Evolutionary conservation across 2,329 filamentous ascomycete species (phyloP).

Genomic region (Biscogniauxia sp.): DNA sequence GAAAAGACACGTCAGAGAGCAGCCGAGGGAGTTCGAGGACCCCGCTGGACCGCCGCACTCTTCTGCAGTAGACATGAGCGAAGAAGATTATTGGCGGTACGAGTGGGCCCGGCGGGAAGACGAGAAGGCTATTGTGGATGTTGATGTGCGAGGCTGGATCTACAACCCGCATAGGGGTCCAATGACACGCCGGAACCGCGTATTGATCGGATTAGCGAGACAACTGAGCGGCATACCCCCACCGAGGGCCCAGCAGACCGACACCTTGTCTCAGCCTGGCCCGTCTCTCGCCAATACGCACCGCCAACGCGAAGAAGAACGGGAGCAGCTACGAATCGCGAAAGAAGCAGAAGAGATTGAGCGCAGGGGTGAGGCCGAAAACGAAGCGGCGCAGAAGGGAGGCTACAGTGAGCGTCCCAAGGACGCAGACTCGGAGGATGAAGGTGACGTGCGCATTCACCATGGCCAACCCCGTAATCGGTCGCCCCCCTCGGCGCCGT

Average conservation of each 20-base stretch:
- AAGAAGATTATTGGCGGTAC: constrained; percentile 72
- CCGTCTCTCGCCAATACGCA: constrained; percentile 32
- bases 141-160: constrained; percentile 94
- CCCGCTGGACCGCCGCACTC: constrained; percentile 39
- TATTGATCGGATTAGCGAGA: constrained; percentile 82
- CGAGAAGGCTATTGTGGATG: constrained; percentile 82
- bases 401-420: constrained; percentile 68
- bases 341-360: constrained; percentile 77
- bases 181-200: constrained; percentile 80
- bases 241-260: constrained; percentile 46
- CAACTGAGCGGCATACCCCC: constrained; percentile 84
- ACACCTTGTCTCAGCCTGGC: constrained; percentile 16
- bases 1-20: constrained; percentile 61
- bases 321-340: constrained; percentile 64
- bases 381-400: constrained; percentile 66
- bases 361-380: constrained; percentile 67
- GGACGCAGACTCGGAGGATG: constrained; percentile 42
- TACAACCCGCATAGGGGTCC: constrained; percentile 83
- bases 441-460: constrained; percentile 30
- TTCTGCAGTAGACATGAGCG: constrained; percentile 46
- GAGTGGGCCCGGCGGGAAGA: constrained; percentile 81
- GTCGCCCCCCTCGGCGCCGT: constrained; percentile 36
- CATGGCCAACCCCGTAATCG: constrained; percentile 7
- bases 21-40: constrained; percentile 27
- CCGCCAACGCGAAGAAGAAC: constrained; percentile 47